Evolutionary conservation across 2,329 filamentous ascomycete genomes (phyloP).

Genomic region (Penicillium aurantiogriseum): DNA sequence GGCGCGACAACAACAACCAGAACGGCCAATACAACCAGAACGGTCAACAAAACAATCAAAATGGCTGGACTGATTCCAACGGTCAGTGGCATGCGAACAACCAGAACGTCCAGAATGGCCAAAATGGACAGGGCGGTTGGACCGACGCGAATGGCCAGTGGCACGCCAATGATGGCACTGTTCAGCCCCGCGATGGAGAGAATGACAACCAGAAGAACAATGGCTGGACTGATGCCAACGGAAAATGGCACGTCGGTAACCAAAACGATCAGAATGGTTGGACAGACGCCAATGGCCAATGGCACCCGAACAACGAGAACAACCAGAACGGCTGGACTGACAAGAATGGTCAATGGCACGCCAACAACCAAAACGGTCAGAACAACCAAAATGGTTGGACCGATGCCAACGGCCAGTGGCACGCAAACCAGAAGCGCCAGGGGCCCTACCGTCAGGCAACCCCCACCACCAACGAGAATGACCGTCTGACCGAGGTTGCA

Average conservation of each 20-base stretch:
- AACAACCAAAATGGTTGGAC: slow-evolving; percentile 15
- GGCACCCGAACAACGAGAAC: slow-evolving; percentile 1
- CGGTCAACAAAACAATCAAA: slow-evolving; percentile 5
- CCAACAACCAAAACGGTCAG: background rate
- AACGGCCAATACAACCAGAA: no score
- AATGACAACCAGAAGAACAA: no score
- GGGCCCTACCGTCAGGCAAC: background rate
- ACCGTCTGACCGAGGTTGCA: background rate
- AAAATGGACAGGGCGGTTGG: no score
- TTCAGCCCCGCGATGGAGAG: no score
- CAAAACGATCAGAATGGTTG: slow-evolving; percentile 14
- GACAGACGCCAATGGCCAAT: slow-evolving; percentile 5
- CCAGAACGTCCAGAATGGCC: background rate
- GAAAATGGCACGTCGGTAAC: no score
- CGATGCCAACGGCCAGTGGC: slow-evolving; percentile 17
- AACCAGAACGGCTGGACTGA: background rate
- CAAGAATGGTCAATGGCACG: slow-evolving; percentile 8
- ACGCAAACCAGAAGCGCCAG: background rate
- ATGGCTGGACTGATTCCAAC: slow-evolving; percentile 14
- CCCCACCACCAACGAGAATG: background rate
- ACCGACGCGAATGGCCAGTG: slow-evolving; percentile 3
- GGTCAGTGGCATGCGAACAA: slow-evolving; percentile 4
- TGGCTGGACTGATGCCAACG: no score
- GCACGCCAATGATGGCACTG: slow-evolving; percentile 8
- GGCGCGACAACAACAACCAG: slow-evolving; percentile 1